phyloP scores from a whole-genome alignment of 139 green algal genomes.

The Volvox reticuliferus region DNA sequence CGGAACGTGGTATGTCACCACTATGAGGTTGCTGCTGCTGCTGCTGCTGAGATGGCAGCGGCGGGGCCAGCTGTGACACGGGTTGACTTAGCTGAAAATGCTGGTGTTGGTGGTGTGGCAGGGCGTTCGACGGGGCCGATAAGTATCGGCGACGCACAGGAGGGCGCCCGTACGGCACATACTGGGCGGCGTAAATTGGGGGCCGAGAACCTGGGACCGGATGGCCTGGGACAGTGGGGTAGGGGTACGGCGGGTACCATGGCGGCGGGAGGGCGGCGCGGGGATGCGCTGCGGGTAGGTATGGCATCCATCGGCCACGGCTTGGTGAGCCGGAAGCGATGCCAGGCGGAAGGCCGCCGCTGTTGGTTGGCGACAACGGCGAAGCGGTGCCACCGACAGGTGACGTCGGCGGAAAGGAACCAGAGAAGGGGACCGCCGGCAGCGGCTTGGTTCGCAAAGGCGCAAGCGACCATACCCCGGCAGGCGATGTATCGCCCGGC shows the following conservation, averaged over 20 bases:
- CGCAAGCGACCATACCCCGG: not conserved
- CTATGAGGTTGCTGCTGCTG: not conserved
- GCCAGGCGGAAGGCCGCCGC: not conserved
- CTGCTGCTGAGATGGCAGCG: not conserved
- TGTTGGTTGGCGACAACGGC: not conserved
- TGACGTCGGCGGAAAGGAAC: not conserved
- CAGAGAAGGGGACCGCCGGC: not conserved
- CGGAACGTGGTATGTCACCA: not conserved
- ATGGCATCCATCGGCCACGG: not conserved
- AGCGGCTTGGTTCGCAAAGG: not conserved
- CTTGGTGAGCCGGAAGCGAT: not conserved
- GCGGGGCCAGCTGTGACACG: not conserved
- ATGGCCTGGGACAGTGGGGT: not conserved
- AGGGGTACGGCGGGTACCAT: conserved; percentile 24
- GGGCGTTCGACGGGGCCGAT: conserved; percentile 8
- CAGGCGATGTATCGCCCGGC: not conserved
- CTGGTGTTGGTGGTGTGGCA: not conserved
- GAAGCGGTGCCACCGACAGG: not conserved
- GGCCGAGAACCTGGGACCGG: not conserved
- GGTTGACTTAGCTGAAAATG: too few relatives aligned
- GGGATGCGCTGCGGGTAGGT: not conserved
- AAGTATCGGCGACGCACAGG: not conserved
- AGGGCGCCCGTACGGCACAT: not conserved
- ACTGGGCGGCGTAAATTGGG: not conserved
- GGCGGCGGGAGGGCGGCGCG: not conserved